Conservation (phyloP, 495 filamentous ascomycete species). For the Aspergillus carlsbadensis region DNA sequence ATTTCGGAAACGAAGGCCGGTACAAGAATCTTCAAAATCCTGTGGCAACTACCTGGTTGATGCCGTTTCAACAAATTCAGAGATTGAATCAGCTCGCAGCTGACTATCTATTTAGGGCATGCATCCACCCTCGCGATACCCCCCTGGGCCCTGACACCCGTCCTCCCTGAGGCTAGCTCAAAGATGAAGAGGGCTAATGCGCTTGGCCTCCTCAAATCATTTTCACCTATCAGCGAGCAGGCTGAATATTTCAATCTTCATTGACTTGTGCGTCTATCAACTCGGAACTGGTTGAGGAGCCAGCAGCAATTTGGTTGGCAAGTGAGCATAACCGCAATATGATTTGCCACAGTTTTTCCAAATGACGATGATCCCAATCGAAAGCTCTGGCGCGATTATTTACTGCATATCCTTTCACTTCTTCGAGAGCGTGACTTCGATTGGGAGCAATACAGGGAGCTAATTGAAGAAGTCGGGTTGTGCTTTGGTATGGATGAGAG, state of each 20-base stretch:
- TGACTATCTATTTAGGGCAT: slow-evolving; percentile 44
- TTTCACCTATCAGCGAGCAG: slow-evolving; percentile 22
- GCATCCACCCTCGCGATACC: slow-evolving; percentile 32
- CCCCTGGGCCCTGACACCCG: too few relatives aligned
- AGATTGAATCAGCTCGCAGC: slow-evolving; percentile 28
- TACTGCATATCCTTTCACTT: slow-evolving; percentile 1
- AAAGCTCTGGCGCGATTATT: slow-evolving; percentile 3
- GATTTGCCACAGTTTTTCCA: background rate
- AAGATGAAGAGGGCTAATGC: slow-evolving; percentile 13
- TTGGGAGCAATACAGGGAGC: background rate
- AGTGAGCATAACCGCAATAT: background rate
- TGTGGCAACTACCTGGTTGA: slow-evolving; percentile 54
- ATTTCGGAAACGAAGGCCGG: slow-evolving; percentile 42
- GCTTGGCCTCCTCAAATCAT: slow-evolving; percentile 22
- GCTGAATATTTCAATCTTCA: slow-evolving; percentile 16
- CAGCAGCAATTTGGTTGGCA: background rate
- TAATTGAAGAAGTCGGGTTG: background rate
- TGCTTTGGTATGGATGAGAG: background rate
- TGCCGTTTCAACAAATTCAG: slow-evolving; percentile 51
- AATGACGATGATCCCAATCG: background rate
- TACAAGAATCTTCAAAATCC: slow-evolving; percentile 48
- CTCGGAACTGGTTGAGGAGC: slow-evolving; percentile 18
- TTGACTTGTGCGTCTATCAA: slow-evolving; percentile 23
- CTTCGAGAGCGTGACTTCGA: background rate
- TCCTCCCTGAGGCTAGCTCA: slow-evolving; percentile 17